Base-by-base conservation (phyloP, 495 filamentous ascomycete genomes). In the Oidiodendron maius region DNA sequence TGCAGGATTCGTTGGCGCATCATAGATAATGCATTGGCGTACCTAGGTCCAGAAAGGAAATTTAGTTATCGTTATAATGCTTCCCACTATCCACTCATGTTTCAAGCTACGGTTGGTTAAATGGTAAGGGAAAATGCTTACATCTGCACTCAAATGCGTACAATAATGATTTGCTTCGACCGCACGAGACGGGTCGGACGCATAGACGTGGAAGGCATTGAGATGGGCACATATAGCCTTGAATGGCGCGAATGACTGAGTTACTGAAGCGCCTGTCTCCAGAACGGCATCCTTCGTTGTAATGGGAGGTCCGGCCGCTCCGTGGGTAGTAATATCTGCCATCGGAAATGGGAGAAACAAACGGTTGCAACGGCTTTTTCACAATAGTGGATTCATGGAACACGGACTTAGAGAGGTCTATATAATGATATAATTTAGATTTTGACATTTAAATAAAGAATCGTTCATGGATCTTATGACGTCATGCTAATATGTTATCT, bases 21-120 rank as follows among this genome's bases (percentile, higher is more conserved):
- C 87, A 72, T 95, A 95, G 42, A 96, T 78, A 32, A 96, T 75
- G 58, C 91, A 96, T 50, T 67, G 65, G 13, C 67, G 26, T n/a
- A n/a, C n/a, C n/a, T n/a, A n/a, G n/a, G n/a, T n/a, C n/a, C n/a
- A n/a, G n/a, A n/a, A n/a, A n/a, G n/a, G n/a, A n/a, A n/a, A n/a
- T n/a, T n/a, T n/a, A 32, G 8, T 32, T 32, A 8, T 32, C 28
- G n/a, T 32, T 32, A n/a, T n/a, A 32, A 32, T 32, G 28, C 28
- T 32, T 32, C 8, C n/a, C n/a, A 32, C 28, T 32, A n/a, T 32
- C n/a, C n/a, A n/a, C n/a, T n/a, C n/a, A n/a, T n/a, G n/a, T n/a
- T n/a, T n/a, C n/a, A n/a, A n/a, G n/a, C n/a, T n/a, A n/a, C n/a
- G n/a, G n/a, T n/a, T n/a, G 35, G n/a, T 37, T 8, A 32, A 32